Base-by-base conservation (phyloP, 2,329 filamentous ascomycete genomes). In the Dothideomycetidae sp. region DNA sequence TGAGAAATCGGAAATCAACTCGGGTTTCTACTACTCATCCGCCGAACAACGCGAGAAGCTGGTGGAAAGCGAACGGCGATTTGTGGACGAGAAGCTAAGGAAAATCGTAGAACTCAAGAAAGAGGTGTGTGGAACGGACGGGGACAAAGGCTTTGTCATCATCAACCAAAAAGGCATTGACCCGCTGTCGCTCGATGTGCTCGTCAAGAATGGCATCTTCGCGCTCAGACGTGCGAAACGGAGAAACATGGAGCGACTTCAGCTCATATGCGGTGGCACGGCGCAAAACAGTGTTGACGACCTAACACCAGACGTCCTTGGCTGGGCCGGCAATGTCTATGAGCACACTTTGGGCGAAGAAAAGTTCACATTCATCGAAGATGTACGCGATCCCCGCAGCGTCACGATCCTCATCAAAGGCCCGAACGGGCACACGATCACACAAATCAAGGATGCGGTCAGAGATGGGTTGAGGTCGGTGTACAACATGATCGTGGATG, bases 161-260 rank as follows among this genome's bases (percentile, higher is more conserved):
- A 83, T 98, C 62, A 98, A 98, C 68, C 90, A 98, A 63, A 98
- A 98, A 71, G 90, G 90, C 45, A 98, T 98, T 50, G 90, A 98
- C 57, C 90, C 90, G 14, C 69, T 98, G 44, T 94, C 86, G 37
- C 71, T 98, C 48, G 90, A 98, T 52, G 85, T 98, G 10, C 68
- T 98, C 41, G 86, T 90, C 47, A 98, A 98, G 75, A 96, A 98
- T 58, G 86, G 86, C 48, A 98, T 98, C 51, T 75, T 96, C 47
- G 90, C 90, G 37, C 73, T 98, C 44, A 77, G 90, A 53, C 74
- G 90, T 58, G 90, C 90, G 29, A 98, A 98, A 78, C 74, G 90
- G 60, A 81, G 90, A 57, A 98, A 98, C 67, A 98, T 98, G 90
- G 90, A 98, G 70, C 77, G 90, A 53, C 68, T 98, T 48, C 90